Base-by-base conservation (phyloP, 768 basidiomycete species). In the Dacryopinax primogenitus region DNA sequence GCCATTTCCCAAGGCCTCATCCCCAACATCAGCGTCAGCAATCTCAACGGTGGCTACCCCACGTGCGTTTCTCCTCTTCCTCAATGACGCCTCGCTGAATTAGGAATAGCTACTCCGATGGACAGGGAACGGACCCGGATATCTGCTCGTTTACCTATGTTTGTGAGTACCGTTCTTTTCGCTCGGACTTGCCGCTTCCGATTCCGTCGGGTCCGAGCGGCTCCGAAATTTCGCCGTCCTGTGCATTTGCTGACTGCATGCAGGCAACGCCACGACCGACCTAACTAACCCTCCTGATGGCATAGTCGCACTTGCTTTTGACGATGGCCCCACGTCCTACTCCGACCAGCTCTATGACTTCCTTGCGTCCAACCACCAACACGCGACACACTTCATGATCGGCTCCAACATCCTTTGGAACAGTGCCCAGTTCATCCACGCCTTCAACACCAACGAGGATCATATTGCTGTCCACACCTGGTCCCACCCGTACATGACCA, bases 341-440 rank as follows among this genome's bases (percentile, higher is more conserved):
- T 77, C 77, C 3, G 67, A 71, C 13, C 61, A 63, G 12, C 81
- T 95, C 21, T 82, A 88, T 70, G 70, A 81, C 6, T 94, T 91
- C 73, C 78, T 95, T 62, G 68, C 78, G 66, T 64, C 77, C n/a
- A 80, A 93, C 65, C 83, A 86, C 66, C 74, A 84, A 65, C 80
- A 74, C n/a, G 85, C 84, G 1, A 94, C 92, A 3, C 91, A 94
- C 72, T 95, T 94, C 74, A 83, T 92, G 79, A 94, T 96, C 68
- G 93, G 93, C 18, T 72, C 80, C 34, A 88, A 92, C 72, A 87
- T 93, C 66, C 69, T 88, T 30, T 62, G 72, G 41, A 77, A 87
- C 71, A 82, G 84, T 2, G 71, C 78, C 9, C 70, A 78, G 51
- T 90, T 92, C 74, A 68, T 76, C 65, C 70, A 72, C 11, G 84